Conservation (phyloP, 192 early-diverging fungal species). For the Entophlyctis luteolus region DNA sequence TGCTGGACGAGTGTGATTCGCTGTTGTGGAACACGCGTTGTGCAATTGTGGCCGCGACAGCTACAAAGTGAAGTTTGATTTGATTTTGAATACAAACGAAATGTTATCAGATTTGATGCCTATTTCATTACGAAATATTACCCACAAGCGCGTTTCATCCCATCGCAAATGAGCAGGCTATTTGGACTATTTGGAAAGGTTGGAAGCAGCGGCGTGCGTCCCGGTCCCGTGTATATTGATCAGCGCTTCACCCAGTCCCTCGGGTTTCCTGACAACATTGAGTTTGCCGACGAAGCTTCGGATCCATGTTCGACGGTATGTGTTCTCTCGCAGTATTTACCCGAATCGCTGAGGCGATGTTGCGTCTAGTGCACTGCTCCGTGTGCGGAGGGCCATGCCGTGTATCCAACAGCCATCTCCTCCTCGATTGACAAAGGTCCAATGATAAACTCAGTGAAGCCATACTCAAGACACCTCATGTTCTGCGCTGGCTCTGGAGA, state of each 20-base stretch:
- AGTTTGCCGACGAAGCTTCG: conserved; percentile 28
- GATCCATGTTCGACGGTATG: conserved; percentile 35
- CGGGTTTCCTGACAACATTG: background rate
- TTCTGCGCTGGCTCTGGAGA: conserved; percentile 24
- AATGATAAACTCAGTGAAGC: conserved; percentile 40
- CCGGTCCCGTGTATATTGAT: too few relatives aligned
- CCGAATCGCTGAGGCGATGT: background rate
- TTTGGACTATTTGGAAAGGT: too few relatives aligned
- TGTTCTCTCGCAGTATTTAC: background rate
- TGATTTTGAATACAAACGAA: too few relatives aligned
- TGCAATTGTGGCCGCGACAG: too few relatives aligned
- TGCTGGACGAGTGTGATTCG: conserved; percentile 25
- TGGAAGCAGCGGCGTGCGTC: too few relatives aligned
- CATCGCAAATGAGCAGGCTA: too few relatives aligned
- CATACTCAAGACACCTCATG: conserved; percentile 47
- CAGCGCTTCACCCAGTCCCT: too few relatives aligned
- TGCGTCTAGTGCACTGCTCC: conserved; percentile 37
- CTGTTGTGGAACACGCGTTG: conserved; percentile 22
- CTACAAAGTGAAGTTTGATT: too few relatives aligned
- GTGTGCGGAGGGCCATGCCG: conserved; percentile 35
- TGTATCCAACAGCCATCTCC: conserved; percentile 36
- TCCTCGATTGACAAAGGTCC: conserved; percentile 34
- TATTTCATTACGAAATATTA: too few relatives aligned
- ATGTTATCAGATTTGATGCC: too few relatives aligned
- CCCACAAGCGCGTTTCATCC: too few relatives aligned